Evolutionary conservation across 2,329 filamentous ascomycete genomes (phyloP).

Genomic region (Zalaria obscura): DNA sequence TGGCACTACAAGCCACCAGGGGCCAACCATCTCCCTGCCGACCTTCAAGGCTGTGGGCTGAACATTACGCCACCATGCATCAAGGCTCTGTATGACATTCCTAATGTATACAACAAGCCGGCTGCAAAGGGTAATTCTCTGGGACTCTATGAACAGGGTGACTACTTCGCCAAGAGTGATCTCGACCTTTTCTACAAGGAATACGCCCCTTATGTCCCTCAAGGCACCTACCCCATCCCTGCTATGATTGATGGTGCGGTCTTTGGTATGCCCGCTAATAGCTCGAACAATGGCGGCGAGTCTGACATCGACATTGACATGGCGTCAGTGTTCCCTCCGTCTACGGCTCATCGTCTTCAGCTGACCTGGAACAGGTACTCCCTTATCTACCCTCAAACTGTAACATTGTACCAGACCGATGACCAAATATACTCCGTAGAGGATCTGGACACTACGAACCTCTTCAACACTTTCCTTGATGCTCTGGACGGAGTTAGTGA

Average conservation of each 20-base stretch:
- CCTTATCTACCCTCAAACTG: slow-evolving; percentile 33
- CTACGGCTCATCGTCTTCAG: too few species aligned
- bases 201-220: slow-evolving; percentile 20
- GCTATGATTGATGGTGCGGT: slow-evolving; percentile 25
- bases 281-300: slow-evolving; percentile 20
- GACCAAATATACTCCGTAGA: slow-evolving; percentile 25
- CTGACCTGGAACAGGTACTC: slow-evolving; percentile 17
- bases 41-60: slow-evolving; percentile 6
- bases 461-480: slow-evolving; percentile 34
- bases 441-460: slow-evolving; percentile 22
- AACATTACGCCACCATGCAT: slow-evolving; percentile 3
- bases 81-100: slow-evolving; percentile 11
- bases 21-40: slow-evolving; percentile 5
- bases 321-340: slow-evolving; percentile 7
- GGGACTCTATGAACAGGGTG: slow-evolving; percentile 32
- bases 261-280: slow-evolving; percentile 14
- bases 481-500: slow-evolving; percentile 30
- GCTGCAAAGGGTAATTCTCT: slow-evolving; percentile 13
- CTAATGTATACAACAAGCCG: slow-evolving; percentile 4
- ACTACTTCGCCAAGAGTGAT: slow-evolving; percentile 30
- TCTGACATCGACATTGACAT: slow-evolving; percentile 35
- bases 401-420: slow-evolving; percentile 32
- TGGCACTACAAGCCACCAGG: slow-evolving; percentile 2
- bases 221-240: slow-evolving; percentile 24
- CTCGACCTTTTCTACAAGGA: slow-evolving; percentile 26